phyloP scores from a whole-genome alignment of 805 yeast species.

The Hanseniaspora jakobsenii region DNA sequence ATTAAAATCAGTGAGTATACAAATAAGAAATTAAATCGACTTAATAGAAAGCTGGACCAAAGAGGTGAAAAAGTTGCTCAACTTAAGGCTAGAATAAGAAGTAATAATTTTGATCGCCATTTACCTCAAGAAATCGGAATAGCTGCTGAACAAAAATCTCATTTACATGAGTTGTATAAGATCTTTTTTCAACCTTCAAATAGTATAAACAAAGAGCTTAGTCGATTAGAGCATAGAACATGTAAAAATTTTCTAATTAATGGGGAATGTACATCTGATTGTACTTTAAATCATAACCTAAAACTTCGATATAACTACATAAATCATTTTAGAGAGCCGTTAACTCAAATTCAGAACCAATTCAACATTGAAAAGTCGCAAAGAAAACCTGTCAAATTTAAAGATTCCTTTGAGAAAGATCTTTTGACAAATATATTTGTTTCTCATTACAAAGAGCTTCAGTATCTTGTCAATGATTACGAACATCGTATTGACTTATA shows the following conservation, averaged over 20 bases:
- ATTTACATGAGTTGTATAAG: constrained; percentile 1
- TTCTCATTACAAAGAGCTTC: constrained; percentile 6
- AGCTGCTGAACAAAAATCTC: constrained; percentile 1
- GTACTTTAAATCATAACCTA: constrained; percentile 4
- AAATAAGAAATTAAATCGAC: constrained; percentile 2
- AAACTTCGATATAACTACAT: constrained; percentile 2
- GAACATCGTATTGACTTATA: constrained; percentile 9
- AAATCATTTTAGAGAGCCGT: constrained; percentile 1
- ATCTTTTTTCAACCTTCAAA: constrained; percentile 2
- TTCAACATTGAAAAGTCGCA: not conserved
- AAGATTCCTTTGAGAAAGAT: constrained; percentile 4
- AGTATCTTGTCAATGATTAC: constrained; percentile 6
- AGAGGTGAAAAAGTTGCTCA: not conserved
- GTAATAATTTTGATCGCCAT: too few species aligned
- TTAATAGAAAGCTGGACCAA: not conserved
- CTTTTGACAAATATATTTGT: constrained; percentile 2
- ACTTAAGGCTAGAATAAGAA: not conserved
- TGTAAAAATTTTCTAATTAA: constrained; percentile 9
- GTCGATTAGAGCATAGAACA: not conserved
- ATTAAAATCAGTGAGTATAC: constrained; percentile 4
- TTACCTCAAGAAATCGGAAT: too few species aligned
- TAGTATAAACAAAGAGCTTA: too few species aligned
- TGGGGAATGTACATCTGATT: constrained; percentile 6
- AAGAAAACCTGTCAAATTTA: not conserved
- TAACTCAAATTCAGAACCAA: constrained; percentile 1